These are phyloP conservation scores for Carex littledalei DNA, from an alignment of 176 grass and related monocot species.

Conservation along the genomic window DNA sequence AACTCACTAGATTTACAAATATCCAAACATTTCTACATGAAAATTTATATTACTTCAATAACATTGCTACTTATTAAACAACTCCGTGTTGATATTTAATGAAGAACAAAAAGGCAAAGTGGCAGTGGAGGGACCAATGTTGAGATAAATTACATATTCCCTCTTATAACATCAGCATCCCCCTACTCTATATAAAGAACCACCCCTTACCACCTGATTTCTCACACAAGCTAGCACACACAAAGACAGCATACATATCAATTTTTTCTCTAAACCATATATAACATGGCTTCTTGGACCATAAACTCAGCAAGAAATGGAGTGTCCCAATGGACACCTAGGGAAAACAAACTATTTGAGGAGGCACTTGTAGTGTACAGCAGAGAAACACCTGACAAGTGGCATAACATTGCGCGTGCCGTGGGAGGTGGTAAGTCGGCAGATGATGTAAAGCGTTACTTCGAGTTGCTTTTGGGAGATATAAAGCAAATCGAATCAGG, in stretches of 20 bases:
- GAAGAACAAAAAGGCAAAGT: neutral
- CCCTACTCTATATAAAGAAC: neutral
- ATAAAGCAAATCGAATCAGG: slow-evolving; percentile 49
- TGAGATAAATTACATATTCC: slow-evolving; percentile 6
- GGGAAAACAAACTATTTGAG: slow-evolving; percentile 80
- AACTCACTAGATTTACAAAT: too few relatives aligned
- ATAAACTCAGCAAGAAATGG: slow-evolving; percentile 8
- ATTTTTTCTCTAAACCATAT: neutral
- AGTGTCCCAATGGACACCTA: slow-evolving; percentile 39
- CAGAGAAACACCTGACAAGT: slow-evolving; percentile 55
- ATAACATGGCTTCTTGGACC: slow-evolving; percentile 46
- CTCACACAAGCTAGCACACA: neutral
- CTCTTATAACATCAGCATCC: neutral
- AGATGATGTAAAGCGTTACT: slow-evolving; percentile 54
- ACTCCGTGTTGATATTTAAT: too few relatives aligned
- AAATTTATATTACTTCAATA: too few relatives aligned
- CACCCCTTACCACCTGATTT: neutral
- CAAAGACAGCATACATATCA: neutral
- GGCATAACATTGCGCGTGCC: slow-evolving; percentile 58
- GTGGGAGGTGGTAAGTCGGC: slow-evolving; percentile 47
- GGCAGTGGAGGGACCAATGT: neutral
- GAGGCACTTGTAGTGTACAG: slow-evolving; percentile 65
- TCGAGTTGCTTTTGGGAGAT: slow-evolving; percentile 50
- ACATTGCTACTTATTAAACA: too few relatives aligned
- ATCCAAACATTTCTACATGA: too few relatives aligned